Evolutionary conservation across 2,329 filamentous ascomycete species (phyloP).

Genomic region (Acephala macrosclerotiorum): DNA sequence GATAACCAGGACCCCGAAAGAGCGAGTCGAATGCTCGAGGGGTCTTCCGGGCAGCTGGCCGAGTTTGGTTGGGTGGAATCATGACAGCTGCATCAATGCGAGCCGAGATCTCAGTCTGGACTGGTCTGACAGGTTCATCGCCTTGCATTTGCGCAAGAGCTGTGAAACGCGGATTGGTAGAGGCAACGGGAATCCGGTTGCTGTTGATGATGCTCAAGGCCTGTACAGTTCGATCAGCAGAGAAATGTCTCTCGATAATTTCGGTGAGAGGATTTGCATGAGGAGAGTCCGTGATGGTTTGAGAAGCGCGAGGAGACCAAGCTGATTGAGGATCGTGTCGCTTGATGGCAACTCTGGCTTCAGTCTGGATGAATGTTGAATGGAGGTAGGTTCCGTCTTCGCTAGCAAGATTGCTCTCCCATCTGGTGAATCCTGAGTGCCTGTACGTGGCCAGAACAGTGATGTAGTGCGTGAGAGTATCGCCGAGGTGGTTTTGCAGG

Average conservation of each 20-base stretch:
- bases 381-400: constrained; percentile 48
- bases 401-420: constrained; percentile 25
- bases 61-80: background rate
- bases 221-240: constrained; percentile 32
- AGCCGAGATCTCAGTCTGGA: constrained; percentile 4
- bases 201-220: constrained; percentile 32
- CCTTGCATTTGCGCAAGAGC: constrained; percentile 19
- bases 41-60: background rate
- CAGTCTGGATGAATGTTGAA: constrained; percentile 60
- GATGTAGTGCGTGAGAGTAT: constrained; percentile 56
- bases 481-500: constrained; percentile 63
- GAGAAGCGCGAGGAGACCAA: constrained; percentile 57
- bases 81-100: constrained; percentile 6
- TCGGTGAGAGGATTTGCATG: constrained; percentile 33
- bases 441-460: constrained; percentile 60
- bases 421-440: constrained; percentile 61
- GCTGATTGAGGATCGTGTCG: constrained; percentile 55
- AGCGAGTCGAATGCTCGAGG: background rate
- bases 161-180: constrained; percentile 10
- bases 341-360: constrained; percentile 57
- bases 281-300: constrained; percentile 42
- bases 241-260: constrained; percentile 39
- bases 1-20: no score
- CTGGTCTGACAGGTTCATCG: constrained; percentile 32
- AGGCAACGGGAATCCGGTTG: constrained; percentile 28